Conservation (phyloP, 768 basidiomycete species). For the Boletus rubescentipes region DNA sequence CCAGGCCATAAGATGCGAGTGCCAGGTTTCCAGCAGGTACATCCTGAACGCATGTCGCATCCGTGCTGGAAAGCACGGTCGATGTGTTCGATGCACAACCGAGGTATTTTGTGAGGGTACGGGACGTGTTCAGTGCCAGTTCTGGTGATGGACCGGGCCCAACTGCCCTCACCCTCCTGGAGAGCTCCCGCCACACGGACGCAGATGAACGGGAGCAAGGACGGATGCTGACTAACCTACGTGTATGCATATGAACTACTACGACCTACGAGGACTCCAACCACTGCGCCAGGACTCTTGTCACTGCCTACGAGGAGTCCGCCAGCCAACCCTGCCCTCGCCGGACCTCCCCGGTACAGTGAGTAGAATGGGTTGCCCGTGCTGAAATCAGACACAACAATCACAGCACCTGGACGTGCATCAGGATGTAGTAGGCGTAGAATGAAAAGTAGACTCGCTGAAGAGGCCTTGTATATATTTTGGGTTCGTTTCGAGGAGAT, state of each 20-base stretch:
- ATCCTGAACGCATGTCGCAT: constrained; percentile 4
- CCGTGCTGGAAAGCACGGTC: not conserved
- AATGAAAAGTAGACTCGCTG: constrained; percentile 4
- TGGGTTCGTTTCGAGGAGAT: constrained; percentile 14
- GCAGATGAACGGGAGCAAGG: no score
- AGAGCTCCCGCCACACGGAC: no score
- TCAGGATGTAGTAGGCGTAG: not conserved
- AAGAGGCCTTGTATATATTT: constrained; percentile 20
- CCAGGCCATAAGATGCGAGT: constrained; percentile 5
- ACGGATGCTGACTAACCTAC: no score
- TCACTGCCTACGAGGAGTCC: no score
- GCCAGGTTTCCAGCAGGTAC: constrained; percentile 8
- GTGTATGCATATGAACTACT: no score
- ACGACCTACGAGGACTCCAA: no score
- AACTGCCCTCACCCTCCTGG: no score
- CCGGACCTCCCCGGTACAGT: no score
- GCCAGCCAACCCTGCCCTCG: no score
- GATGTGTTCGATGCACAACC: constrained; percentile 18
- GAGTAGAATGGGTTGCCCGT: constrained; percentile 15
- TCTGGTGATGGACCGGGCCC: no score
- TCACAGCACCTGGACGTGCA: constrained; percentile 9
- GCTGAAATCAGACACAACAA: constrained; percentile 19
- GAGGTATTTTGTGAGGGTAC: constrained; percentile 16
- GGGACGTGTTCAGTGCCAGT: constrained; percentile 11
- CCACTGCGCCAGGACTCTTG: no score